Base-by-base conservation (phyloP, 345 rosid genomes). In the Syzygium aqueum region DNA sequence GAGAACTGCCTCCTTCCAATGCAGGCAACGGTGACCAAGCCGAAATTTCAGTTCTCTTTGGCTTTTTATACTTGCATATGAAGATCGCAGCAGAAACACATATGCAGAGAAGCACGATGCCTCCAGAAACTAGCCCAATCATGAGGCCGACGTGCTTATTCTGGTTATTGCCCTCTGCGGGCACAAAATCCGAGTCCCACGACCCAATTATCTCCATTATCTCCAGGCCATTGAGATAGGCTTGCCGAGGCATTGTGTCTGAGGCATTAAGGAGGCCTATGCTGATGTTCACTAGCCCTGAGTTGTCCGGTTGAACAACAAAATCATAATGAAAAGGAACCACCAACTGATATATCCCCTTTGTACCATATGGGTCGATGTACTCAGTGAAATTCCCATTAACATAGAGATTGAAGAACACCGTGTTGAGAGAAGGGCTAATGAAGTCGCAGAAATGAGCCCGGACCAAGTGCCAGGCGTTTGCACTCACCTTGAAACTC, bases 221-320 rank as follows among this genome's bases (percentile, higher is more conserved):
- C 92, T 93, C 96, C 77, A 94, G 85, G 23, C 96, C 96, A 86
- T 94, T 92, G 63, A 94, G 88, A 61, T 92, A 90, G 23, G 96
- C 93, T 56, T 1, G 8, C 11, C 1, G 14, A 0, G 0, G 0
- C 0, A 6, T 23, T 40, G 11, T 15, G 2, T 7, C 77, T 16
- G 23, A 67, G 40, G 43, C 85, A 1, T 2, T 11, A 8, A 83
- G 21, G 30, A 88, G 87, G 57, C 94, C 90, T 2, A 93, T 88
- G 61, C 91, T 89, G 59, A 92, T 84, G 59, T 85, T 88, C 84
- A 94, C 77, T 6, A 86, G 13, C 83, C 93, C 94, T 46, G 88
- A 90, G 86, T 80, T 86, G 89, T 77, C 97, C 33, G 98, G 91
- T 61, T 89, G 89, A 43, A 92, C 90, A 51, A 90, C 92, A 27